Evolutionary conservation across 331 rosid species (phyloP).

Genomic region (Erythrophleum ivorense): DNA sequence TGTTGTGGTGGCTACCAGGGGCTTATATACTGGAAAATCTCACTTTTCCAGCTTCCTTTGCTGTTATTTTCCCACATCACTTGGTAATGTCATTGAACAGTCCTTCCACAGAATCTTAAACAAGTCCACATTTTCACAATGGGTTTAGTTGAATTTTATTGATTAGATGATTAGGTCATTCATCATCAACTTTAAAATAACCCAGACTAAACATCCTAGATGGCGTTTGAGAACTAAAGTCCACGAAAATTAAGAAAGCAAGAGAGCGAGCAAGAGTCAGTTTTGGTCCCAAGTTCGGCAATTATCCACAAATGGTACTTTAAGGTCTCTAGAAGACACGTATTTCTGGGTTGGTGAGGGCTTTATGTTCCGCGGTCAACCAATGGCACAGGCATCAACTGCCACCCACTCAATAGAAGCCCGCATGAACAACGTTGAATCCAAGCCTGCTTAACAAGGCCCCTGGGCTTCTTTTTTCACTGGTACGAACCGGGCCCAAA

Average conservation of each 20-base stretch:
- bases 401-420: too few species aligned
- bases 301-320: conserved; percentile 15
- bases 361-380: too few species aligned
- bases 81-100: not conserved
- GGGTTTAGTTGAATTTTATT: conserved; percentile 11
- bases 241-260: not conserved
- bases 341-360: conserved; percentile 12
- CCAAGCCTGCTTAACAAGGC: not conserved
- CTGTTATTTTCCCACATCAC: conserved; percentile 42
- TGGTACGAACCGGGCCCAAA: not conserved
- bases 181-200: not conserved
- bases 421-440: not conserved
- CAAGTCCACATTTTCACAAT: conserved; percentile 28
- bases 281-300: conserved; percentile 29
- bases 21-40: conserved; percentile 21
- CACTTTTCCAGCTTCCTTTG: conserved; percentile 5
- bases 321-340: conserved; percentile 1
- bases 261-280: not conserved
- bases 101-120: not conserved
- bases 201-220: not conserved
- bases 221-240: not conserved
- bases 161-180: conserved; percentile 9
- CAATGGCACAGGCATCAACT: too few species aligned
- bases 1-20: not conserved
- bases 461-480: not conserved